phyloP scores from a whole-genome alignment of 805 yeast genomes.

The Priceomyces fermenticarens region DNA sequence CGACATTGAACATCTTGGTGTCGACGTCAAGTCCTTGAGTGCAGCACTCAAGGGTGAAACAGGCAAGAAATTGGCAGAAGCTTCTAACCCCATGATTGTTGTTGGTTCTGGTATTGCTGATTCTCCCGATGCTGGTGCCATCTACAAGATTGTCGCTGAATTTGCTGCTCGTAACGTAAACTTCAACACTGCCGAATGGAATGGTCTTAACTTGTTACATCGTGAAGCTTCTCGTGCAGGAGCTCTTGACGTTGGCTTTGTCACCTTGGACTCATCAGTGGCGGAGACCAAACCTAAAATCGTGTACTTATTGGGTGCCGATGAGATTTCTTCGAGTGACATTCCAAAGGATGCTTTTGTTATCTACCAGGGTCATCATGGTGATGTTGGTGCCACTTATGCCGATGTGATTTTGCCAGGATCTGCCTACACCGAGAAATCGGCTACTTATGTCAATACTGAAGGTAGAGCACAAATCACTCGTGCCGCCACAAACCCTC shows the following conservation, averaged over 20 bases:
- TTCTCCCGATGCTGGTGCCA: slow-evolving; percentile 58
- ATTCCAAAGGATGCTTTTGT: slow-evolving; percentile 85
- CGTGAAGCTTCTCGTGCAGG: slow-evolving; percentile 88
- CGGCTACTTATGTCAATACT: slow-evolving; percentile 81
- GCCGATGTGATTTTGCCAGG: slow-evolving; percentile 89
- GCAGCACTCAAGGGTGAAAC: slow-evolving; percentile 62
- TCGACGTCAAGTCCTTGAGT: slow-evolving; percentile 52
- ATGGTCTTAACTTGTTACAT: slow-evolving; percentile 75
- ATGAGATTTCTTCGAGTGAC: slow-evolving; percentile 65
- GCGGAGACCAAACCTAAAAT: slow-evolving; percentile 60
- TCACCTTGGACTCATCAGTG: slow-evolving; percentile 45
- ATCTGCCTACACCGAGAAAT: slow-evolving; percentile 84
- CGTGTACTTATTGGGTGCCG: slow-evolving; percentile 80
- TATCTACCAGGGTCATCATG: slow-evolving; percentile 89
- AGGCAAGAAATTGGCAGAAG: slow-evolving; percentile 64
- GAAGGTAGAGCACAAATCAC: slow-evolving; percentile 87
- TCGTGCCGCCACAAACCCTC: slow-evolving; percentile 83
- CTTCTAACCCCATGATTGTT: slow-evolving; percentile 73
- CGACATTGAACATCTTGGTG: slow-evolving; percentile 61
- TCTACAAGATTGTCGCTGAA: slow-evolving; percentile 56
- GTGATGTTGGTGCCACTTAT: slow-evolving; percentile 82
- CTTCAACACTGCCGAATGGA: slow-evolving; percentile 73
- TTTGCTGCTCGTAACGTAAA: slow-evolving; percentile 55
- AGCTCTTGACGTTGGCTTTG: slow-evolving; percentile 82
- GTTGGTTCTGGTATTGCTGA: slow-evolving; percentile 80